A percentile compares a stretch with the other conserved stretches of the same genome.
Evolutionary conservation across 1,284 basidiomycete genomes (phyloP).

Genomic region (Sporisorium reilianum): DNA sequence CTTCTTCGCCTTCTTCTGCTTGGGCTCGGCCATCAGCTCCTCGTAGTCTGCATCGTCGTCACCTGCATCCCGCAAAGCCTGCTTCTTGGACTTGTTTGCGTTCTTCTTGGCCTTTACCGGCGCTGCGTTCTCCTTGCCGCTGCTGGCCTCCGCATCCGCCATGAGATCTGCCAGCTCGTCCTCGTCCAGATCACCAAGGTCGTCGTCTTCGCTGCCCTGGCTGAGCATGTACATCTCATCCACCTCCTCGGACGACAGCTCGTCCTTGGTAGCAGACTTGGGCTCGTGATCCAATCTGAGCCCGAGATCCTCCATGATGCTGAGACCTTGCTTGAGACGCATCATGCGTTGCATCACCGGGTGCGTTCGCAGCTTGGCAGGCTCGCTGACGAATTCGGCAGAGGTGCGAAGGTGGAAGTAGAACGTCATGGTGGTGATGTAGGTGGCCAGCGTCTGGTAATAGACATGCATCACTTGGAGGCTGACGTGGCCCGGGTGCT

Average conservation of each 20-base stretch:
- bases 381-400: conserved; percentile 64
- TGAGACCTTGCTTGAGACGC: conserved; percentile 84
- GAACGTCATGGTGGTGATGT: conserved; percentile 89
- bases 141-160: conserved; percentile 46
- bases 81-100: conserved; percentile 24
- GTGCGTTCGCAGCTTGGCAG: conserved; percentile 56
- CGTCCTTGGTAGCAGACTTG: conserved; percentile 20
- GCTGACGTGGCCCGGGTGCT: conserved; percentile 73
- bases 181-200: conserved; percentile 54
- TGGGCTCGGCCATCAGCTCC: conserved; percentile 6
- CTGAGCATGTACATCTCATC: conserved; percentile 52
- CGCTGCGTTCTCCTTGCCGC: conserved; percentile 47
- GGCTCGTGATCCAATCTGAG: conserved; percentile 50
- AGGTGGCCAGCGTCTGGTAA: conserved; percentile 82
- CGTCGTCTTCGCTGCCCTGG: conserved; percentile 54
- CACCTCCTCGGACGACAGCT: conserved; percentile 32
- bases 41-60: conserved; percentile 12
- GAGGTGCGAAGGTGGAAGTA: conserved; percentile 84
- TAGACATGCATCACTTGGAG: conserved; percentile 60
- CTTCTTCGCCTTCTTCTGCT: conserved; percentile 23
- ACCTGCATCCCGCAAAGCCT: conserved; percentile 2
- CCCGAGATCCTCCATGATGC: conserved; percentile 74
- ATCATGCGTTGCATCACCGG: conserved; percentile 86
- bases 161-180: conserved; percentile 58
- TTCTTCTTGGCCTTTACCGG: conserved; percentile 22